These are phyloP conservation scores for Fusarium sp. DNA, from an alignment of 2,329 filamentous ascomycete genomes.

Conservation along the genomic window DNA sequence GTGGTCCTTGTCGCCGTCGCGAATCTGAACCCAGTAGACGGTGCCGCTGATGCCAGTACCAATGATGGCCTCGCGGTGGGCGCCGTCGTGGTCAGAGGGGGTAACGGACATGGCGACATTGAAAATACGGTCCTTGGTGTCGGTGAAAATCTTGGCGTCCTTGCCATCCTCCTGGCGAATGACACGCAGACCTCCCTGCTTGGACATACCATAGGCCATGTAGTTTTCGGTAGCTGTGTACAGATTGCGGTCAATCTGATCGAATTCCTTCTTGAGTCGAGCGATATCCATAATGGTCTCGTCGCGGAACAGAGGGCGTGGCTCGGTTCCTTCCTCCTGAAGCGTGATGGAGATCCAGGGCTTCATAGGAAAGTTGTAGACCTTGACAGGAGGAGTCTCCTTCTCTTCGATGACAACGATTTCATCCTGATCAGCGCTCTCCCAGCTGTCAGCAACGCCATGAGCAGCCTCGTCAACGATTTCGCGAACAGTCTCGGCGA, in stretches of 20 bases:
- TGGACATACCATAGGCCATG: constrained; percentile 94
- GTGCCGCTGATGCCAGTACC: constrained; percentile 94
- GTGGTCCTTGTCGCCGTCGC: constrained; percentile 79
- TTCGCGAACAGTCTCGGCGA: constrained; percentile 54
- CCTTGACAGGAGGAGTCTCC: constrained; percentile 73
- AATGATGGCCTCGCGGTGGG: constrained; percentile 82
- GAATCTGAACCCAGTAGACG: constrained; percentile 93
- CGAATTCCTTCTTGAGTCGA: constrained; percentile 95
- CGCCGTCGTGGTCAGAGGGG: constrained; percentile 63
- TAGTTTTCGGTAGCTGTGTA: constrained; percentile 90
- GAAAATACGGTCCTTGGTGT: constrained; percentile 93
- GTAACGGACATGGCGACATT: constrained; percentile 86
- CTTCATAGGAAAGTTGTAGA: constrained; percentile 96
- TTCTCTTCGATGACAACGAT: constrained; percentile 74
- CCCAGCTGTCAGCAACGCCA: constrained; percentile 87
- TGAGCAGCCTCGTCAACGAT: constrained; percentile 61
- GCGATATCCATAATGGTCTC: constrained; percentile 92
- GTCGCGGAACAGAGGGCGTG: constrained; percentile 74
- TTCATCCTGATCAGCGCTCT: constrained; percentile 82
- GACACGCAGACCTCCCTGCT: constrained; percentile 90
- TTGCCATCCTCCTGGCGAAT: constrained; percentile 94
- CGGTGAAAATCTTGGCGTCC: constrained; percentile 90
- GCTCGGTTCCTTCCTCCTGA: constrained; percentile 64
- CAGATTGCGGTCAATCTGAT: constrained; percentile 94
- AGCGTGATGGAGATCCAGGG: constrained; percentile 93